Base-by-base conservation (phyloP, 192 early-diverging fungal genomes). In the Podila horticola region DNA sequence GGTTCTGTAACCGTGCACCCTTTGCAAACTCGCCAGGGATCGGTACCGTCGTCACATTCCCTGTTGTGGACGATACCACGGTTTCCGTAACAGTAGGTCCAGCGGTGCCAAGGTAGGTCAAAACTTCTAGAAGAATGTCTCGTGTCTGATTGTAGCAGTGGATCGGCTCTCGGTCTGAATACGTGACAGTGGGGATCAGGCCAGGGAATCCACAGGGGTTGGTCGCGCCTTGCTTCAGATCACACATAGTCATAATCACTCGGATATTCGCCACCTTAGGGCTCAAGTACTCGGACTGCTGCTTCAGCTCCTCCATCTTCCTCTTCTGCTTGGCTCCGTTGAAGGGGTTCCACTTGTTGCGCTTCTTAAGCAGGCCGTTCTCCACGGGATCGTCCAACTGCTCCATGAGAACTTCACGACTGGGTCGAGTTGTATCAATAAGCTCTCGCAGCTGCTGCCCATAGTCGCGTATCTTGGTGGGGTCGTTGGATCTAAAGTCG, bases 311-410 rank as follows among this genome's bases (percentile, higher is more conserved):
- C 52, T 55, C 52, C 24, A 55, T n/a, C 7, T 26, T 9, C 24
- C 17, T 55, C 52, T 55, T 55, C 2, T 22, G 52, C 52, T 55
- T 55, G 19, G 52, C 19, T 3, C 52, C 52, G 5, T 22, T 3
- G 52, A 55, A 55, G 24, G 52, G 52, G 22, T 55, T 55, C 52
- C 52, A 55, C 52, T 55, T 55, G 52, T 22, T 55, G 52, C 52
- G 52, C 17, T 55, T 55, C 24, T 55, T 55, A 22, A 55, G 20
- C 8, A 55, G n/a, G 8, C 52, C 52, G n/a, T 55, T 55, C n/a
- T 22, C 52, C n/a, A 55, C 52, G 4, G 52, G 52, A 55, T 55
- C 52, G 24, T 55, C 52, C 24, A 55, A 22, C 24, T 22, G 20
- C 1, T n/a, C 52, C 24, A 55, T n/a, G 24, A 55, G 52, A n/a